Conservation (phyloP, 106 monocot species). For the Allium fistulosum region DNA sequence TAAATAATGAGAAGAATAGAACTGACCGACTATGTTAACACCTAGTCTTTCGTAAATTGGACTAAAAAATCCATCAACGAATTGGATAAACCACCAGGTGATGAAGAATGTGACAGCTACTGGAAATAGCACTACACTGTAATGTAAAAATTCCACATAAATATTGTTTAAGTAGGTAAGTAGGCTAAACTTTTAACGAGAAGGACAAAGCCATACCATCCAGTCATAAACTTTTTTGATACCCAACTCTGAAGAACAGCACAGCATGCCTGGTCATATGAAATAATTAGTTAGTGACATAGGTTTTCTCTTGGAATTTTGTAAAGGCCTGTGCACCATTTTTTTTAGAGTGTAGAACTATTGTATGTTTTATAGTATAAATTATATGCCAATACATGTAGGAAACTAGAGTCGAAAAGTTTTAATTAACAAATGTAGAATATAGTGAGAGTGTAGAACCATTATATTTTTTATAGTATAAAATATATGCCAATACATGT, state of each 20-base stretch:
- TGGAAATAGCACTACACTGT: constrained; percentile 95
- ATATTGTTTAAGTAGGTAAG: background rate
- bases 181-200: background rate
- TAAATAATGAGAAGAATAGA: no score
- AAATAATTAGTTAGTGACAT: background rate
- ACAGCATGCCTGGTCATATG: constrained; percentile 54
- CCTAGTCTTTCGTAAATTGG: constrained; percentile 76
- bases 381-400: background rate
- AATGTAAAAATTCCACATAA: constrained; percentile 12
- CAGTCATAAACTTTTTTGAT: constrained; percentile 94
- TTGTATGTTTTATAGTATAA: background rate
- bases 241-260: constrained; percentile 91
- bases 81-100: constrained; percentile 98
- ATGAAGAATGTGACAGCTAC: constrained; percentile 94
- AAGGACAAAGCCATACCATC: constrained; percentile 34
- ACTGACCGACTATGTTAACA: constrained; percentile 81
- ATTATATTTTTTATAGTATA: background rate
- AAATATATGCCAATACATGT: background rate
- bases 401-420: no score
- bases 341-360: no score
- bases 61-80: constrained; percentile 98
- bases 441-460: no score
- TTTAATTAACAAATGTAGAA: no score
- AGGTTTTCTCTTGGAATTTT: no score
- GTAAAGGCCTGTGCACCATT: no score